Percentiles rank a stretch among this genome's conserved stretches.
Evolutionary conservation across 495 filamentous ascomycete genomes (phyloP).

Genomic region (Trichoderma erinaceum): DNA sequence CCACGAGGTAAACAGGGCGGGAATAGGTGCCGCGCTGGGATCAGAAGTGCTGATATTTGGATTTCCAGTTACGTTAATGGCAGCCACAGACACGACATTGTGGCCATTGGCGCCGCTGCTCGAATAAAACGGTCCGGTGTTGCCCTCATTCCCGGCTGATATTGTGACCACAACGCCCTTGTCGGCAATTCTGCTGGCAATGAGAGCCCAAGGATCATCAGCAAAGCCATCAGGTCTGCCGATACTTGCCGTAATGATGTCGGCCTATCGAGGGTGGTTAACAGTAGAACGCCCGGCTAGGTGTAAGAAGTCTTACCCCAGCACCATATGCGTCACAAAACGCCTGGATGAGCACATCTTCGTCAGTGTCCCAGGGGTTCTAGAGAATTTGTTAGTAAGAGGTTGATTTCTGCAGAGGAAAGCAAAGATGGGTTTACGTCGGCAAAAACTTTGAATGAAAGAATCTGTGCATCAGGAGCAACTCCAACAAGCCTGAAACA

Average conservation of each 20-base stretch:
- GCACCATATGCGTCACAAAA: constrained; percentile 28
- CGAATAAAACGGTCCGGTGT: constrained; percentile 27
- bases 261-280: constrained; percentile 20
- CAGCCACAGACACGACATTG: constrained; percentile 27
- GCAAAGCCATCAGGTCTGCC: constrained; percentile 28
- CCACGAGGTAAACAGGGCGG: constrained; percentile 38
- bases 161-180: constrained; percentile 30
- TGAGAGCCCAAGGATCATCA: constrained; percentile 28
- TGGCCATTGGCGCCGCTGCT: constrained; percentile 28
- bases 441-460: constrained; percentile 43
- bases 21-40: constrained; percentile 24
- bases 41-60: constrained; percentile 25
- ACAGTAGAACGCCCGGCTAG: neutral
- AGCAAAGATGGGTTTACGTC: constrained; percentile 14
- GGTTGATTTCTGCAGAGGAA: neutral
- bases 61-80: constrained; percentile 25
- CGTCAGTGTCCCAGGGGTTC: constrained; percentile 21
- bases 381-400: neutral
- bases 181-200: constrained; percentile 30
- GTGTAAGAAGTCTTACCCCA: constrained; percentile 22
- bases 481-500: constrained; percentile 38
- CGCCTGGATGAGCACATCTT: constrained; percentile 27
- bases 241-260: constrained; percentile 31
- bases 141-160: constrained; percentile 31
- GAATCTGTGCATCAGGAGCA: constrained; percentile 44